Evolutionary conservation across 2,329 filamentous ascomycete species (phyloP), one percentile per base, ranked within the genome.

Genomic region (Alternaria ventricosa): DNA sequence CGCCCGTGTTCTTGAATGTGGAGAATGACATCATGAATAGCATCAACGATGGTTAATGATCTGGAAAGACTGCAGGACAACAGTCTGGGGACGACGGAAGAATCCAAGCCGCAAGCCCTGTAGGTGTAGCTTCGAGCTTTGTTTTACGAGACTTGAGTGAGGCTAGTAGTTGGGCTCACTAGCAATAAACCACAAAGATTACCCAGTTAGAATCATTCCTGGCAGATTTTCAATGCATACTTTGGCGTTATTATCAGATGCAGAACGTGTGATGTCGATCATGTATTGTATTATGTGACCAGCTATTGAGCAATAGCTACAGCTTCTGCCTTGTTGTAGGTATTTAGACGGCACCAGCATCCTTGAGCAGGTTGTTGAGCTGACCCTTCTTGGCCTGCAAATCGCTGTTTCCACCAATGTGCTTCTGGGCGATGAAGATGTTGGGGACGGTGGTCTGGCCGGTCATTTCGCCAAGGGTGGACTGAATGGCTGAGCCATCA

Each of bases 381-480:
- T 96, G 79, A 12, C 65, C 69, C 81, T 87, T 88, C 82, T 86
- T 88, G 57, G 83, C 85, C 83, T 94, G 90, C 68, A 96, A 81
- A 73, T 96, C 95, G 23, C 93, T 97, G 88, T 98, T 98, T 72
- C 96, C 96, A 68, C 96, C 96, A 80, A 99, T 96, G 83, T 97
- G 95, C 85, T 96, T 85, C 84, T 94, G 84, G 73, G 84, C 84
- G 82, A 99, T 98, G 86, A 92, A 98, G 84, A 97, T 92, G 85
- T 98, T 98, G 75, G 96, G 96, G 6, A 99, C 96, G 75, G 92
- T 95, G 76, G 89, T 87, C 87, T 99, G 96, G 80, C 87, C 86
- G 61, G 89, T 93, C 75, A 98, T 88, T 68, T 95, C 87, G 71
- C 88, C 81, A 65, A 99, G 92, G 25, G 94, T 93, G 69, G 89